Evolutionary conservation across 371 early-diverging fungal species (phyloP), one percentile per base, ranked within the genome.

Genomic region (Apophysomyces sp.): DNA sequence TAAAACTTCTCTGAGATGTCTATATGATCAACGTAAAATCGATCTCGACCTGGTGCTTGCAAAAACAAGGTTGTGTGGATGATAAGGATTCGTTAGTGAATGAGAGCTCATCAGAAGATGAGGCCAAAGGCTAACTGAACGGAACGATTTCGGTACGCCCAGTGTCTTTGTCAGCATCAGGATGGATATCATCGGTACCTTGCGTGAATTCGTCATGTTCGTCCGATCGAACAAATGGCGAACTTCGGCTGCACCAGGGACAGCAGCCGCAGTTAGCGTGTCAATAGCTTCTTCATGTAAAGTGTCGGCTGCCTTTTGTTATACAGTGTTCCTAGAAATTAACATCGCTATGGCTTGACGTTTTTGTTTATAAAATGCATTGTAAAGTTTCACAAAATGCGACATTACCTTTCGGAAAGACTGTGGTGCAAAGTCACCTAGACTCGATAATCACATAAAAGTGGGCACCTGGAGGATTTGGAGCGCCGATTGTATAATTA

Each of bases 1-100:
- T 62, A 62, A 49, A 67, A 71, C 29, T 54, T 66, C 36, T 52
- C 59, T 18, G 67, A 63, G 61, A 63, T 63, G 31, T 67, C 67
- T 24, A 57, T 34, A 27, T 52, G 27, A 39, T 67, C 67, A 56
- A 66, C 52, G 2, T 37, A 34, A 52, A 61, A 60, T 55, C 55
- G 61, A 58, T 60, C 27, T 44, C 16, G 60, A 53, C 57, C 52
- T 29, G 51, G 60, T 32, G 28, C 49, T 6, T 40, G 60, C 39
- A 69, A 54, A 52, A 24, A 37, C 26, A 62, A 58, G 27, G 66
- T 57, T 37, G 34, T 52, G 57, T 39, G 56, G 63, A 26, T 60
- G 60, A n/a, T 18, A 44, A 54, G 53, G 27, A 44, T 41, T 56
- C 18, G 51, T 34, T 56, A 44, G 59, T 54, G 39, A 29, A 24